Percentiles rank a stretch among this genome's conserved stretches.
Evolutionary conservation across 345 rosid genomes (phyloP).

Genomic region (Citrus reticulata): DNA sequence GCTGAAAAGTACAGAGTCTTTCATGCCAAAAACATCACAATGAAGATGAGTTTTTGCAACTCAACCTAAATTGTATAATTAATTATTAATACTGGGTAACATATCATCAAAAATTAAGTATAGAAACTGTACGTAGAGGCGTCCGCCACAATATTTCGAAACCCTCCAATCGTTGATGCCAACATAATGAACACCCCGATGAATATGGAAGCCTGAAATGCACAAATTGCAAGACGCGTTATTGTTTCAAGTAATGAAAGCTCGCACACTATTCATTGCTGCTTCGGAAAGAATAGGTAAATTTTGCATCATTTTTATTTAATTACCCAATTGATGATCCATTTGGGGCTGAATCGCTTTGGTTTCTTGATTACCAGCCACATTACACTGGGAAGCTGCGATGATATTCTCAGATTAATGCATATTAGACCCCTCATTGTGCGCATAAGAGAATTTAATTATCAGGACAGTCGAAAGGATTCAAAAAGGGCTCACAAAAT

Average conservation of each 20-base stretch:
- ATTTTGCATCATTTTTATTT: neutral
- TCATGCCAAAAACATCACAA: neutral
- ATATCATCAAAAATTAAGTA: slow-evolving; percentile 24
- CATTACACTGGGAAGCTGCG: slow-evolving; percentile 90
- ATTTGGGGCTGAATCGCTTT: slow-evolving; percentile 54
- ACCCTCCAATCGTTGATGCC: slow-evolving; percentile 91
- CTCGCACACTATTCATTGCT: too few species aligned
- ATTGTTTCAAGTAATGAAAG: neutral
- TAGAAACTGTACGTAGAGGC: slow-evolving; percentile 83
- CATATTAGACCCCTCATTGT: neutral
- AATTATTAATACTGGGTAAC: neutral
- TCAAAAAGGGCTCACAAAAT: slow-evolving; percentile 52
- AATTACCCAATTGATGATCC: slow-evolving; percentile 92
- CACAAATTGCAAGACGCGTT: neutral
- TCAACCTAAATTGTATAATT: neutral
- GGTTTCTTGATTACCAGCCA: slow-evolving; percentile 95
- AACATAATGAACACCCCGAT: slow-evolving; percentile 77
- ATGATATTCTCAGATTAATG: neutral
- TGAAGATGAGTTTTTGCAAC: neutral
- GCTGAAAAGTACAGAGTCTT: neutral
- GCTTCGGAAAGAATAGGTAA: neutral
- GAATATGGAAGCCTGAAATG: slow-evolving; percentile 47
- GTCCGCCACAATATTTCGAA: slow-evolving; percentile 74
- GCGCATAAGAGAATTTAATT: neutral
- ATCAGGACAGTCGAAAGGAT: neutral